Percentiles rank a stretch among this genome's conserved stretches.
These are phyloP conservation scores for Purpureocillium lavendulum DNA, from an alignment of 2,329 filamentous ascomycete species.

Conservation along the genomic window DNA sequence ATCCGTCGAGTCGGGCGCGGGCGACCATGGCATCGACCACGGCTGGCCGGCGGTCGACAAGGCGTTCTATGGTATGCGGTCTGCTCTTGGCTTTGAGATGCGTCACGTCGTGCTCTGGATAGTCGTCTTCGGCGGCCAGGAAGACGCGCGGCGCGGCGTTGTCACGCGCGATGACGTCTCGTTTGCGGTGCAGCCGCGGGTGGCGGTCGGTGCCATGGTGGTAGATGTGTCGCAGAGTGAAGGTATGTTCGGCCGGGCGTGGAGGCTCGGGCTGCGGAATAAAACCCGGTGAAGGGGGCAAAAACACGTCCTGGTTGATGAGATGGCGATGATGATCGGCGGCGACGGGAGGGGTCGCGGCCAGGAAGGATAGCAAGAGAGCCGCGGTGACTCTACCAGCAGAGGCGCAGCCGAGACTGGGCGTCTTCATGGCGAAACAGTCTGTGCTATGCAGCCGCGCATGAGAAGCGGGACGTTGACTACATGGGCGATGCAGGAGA, in stretches of 20 bases:
- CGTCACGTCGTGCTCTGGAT: slow-evolving; percentile 40
- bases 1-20: slow-evolving; percentile 60
- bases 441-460: not conserved
- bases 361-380: slow-evolving; percentile 59
- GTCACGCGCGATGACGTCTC: slow-evolving; percentile 61
- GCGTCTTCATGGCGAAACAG: slow-evolving; percentile 5
- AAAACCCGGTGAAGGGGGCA: slow-evolving; percentile 30
- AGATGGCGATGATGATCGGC: slow-evolving; percentile 21
- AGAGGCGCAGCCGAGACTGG: slow-evolving; percentile 37
- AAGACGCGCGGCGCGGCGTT: slow-evolving; percentile 38
- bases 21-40: slow-evolving; percentile 74
- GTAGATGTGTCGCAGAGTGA: slow-evolving; percentile 79
- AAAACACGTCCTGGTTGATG: slow-evolving; percentile 31
- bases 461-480: not conserved
- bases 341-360: slow-evolving; percentile 38
- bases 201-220: slow-evolving; percentile 81
- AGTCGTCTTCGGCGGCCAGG: slow-evolving; percentile 51
- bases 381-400: slow-evolving; percentile 54
- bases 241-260: slow-evolving; percentile 45
- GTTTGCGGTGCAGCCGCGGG: slow-evolving; percentile 66
- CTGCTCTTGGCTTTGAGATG: slow-evolving; percentile 55
- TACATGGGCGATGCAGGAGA: not conserved
- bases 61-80: slow-evolving; percentile 64
- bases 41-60: slow-evolving; percentile 68
- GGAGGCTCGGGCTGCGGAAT: slow-evolving; percentile 35